Evolutionary conservation across 495 filamentous ascomycete genomes (phyloP).

Genomic region (Cryomyces antarcticus): DNA sequence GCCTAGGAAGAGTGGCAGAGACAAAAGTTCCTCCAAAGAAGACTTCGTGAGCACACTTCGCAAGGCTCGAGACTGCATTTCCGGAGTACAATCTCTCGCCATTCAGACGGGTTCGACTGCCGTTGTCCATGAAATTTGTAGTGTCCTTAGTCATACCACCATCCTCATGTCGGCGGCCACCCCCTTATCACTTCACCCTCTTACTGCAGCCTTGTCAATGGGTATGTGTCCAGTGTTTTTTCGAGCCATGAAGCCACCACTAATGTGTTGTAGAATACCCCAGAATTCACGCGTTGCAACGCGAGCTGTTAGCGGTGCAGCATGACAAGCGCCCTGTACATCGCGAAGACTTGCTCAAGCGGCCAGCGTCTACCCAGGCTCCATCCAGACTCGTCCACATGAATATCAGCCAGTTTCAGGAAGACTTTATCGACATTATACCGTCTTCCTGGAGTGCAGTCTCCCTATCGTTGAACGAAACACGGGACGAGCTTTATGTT

Average conservation of each 20-base stretch:
- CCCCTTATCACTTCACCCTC: neutral
- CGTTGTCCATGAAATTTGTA: conserved; percentile 31
- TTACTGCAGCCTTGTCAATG: too few relatives aligned
- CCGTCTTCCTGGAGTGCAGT: conserved; percentile 67
- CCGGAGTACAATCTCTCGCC: conserved; percentile 33
- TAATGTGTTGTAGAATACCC: conserved; percentile 30
- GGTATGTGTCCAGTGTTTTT: too few relatives aligned
- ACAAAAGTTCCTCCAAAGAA: conserved; percentile 15
- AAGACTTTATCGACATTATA: conserved; percentile 60
- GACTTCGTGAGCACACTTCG: conserved; percentile 36
- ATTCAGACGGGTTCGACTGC: conserved; percentile 24
- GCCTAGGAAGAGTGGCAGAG: conserved; percentile 3
- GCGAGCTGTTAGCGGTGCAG: conserved; percentile 33
- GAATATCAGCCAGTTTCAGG: conserved; percentile 33
- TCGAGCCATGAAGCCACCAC: neutral
- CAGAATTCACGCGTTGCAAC: conserved; percentile 35
- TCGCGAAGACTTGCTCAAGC: conserved; percentile 20
- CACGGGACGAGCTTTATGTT: conserved; percentile 59
- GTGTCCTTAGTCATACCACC: conserved; percentile 37
- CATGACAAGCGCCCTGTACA: conserved; percentile 18
- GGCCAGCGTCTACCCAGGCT: conserved; percentile 23
- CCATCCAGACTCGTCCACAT: conserved; percentile 21
- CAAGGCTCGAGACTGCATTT: conserved; percentile 37
- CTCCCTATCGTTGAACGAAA: conserved; percentile 65
- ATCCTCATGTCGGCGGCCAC: conserved; percentile 43